Evolutionary conservation across 768 basidiomycete species (phyloP), one percentile per base, ranked within the genome.

Genomic region (Mycena amicta): DNA sequence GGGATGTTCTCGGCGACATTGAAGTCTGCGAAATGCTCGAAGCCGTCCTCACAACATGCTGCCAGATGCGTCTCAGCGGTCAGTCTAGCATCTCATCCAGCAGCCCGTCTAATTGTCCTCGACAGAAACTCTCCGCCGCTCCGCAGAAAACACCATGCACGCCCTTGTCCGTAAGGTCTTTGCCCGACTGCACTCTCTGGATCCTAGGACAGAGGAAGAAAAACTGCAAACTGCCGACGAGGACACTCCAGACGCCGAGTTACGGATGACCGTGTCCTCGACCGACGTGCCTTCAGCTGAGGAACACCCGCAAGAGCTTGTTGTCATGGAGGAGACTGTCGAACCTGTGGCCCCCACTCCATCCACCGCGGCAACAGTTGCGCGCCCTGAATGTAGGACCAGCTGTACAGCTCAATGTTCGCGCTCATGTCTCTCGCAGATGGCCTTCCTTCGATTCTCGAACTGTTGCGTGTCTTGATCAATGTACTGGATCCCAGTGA

Each of bases 21-120:
- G 93, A 95, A 70, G 89, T 98, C 16, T 99, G 97, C 70, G 97
- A 98, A 74, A 95, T 99, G 89, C 77, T 99, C 65, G 97, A 99
- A 73, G 96, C 95, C 1, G 96, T 98, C 4, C 74, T 99, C 64
- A 96, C 95, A 12, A 98, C 96, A 50, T 94, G 95, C 64, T 98
- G 96, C 72, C 92, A 98, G 71, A 95, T 97, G 85, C 82, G 97
- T 54, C 78, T 98, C n/a, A 92, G 92, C 67, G 95, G 95, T 96
- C 65, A 61, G 90, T 79, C 25, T 18, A 18, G n/a, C n/a, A n/a
- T n/a, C n/a, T n/a, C n/a, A n/a, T n/a, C n/a, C n/a, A n/a, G n/a
- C n/a, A n/a, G n/a, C 30, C 28, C 45, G 23, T 23, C 20, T 12
- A 13, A 33, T 18, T 1, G 4, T 18, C 18, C 22, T 22, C 11